Evolutionary conservation across 805 yeast genomes (phyloP), one percentile per base, ranked within the genome.

Genomic region (Yarrowia yakushimensis): DNA sequence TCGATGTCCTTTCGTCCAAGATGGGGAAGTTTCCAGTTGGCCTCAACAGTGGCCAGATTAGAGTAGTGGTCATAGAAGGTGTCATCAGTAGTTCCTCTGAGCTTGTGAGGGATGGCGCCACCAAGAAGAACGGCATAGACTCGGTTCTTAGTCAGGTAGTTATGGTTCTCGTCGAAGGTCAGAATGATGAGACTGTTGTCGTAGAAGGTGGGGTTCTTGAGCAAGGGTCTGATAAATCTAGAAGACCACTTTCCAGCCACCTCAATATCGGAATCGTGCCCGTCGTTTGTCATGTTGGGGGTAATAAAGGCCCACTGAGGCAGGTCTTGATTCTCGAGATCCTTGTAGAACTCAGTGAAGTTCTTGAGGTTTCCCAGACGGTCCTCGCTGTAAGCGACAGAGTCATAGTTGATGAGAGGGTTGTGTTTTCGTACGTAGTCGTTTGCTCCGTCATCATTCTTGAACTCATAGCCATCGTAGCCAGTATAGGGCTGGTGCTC

Each of bases 301-400:
- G 84, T 81, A 70, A 81, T 76, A 74, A 81, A 76, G 65, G 75
- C 66, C 80, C 81, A 81, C 75, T 81, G 84, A 45, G 84, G 84
- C 66, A 81, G 73, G 55, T 71, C 67, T 66, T 78, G 69, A 67
- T 72, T 69, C 34, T 68, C 69, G 64, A 78, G 68, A 67, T 81
- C 84, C 41, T 67, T 65, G 64, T 77, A 67, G 68, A 81, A 78
- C 65, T 74, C 72, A 48, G 81, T 78, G 67, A 79, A 76, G 72
- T 80, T 78, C 74, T 81, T 80, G 72, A 81, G 76, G 73, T 77
- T 74, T 48, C 74, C 70, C 66, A 74, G 68, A 65, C 83, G 77
- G 50, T 73, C 66, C n/a, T 70, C 65, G 60, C 72, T 68, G 36
- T 65, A 63, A 64, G 76, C 71, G 62, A 80, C 72, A 46, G 77